These are phyloP conservation scores for Ascochyta koolunga DNA, from an alignment of 2,329 filamentous ascomycete genomes.

Conservation along the genomic window DNA sequence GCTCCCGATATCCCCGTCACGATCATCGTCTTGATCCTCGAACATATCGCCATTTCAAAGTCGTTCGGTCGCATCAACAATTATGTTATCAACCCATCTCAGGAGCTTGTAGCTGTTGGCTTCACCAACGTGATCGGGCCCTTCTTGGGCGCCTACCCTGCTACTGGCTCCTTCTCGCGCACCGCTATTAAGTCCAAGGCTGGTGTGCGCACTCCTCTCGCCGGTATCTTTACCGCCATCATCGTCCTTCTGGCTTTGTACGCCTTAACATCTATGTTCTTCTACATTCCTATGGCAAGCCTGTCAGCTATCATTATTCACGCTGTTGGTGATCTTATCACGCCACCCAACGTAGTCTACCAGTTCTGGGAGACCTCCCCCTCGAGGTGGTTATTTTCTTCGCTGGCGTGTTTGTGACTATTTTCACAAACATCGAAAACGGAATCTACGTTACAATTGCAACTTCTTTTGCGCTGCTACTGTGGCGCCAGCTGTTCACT, in stretches of 20 bases:
- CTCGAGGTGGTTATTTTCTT: conserved; percentile 94
- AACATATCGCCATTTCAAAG: conserved; percentile 97
- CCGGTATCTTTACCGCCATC: conserved; percentile 83
- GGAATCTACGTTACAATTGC: conserved; percentile 88
- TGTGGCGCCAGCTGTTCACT: conserved; percentile 84
- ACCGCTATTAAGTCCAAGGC: conserved; percentile 98
- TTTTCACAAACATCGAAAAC: conserved; percentile 88
- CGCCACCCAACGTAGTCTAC: conserved; percentile 88
- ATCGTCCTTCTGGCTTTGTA: conserved; percentile 92
- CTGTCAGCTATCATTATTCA: conserved; percentile 94
- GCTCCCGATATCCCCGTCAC: conserved; percentile 77
- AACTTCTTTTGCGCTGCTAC: conserved; percentile 75
- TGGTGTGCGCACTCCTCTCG: conserved; percentile 88
- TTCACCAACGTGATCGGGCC: conserved; percentile 88
- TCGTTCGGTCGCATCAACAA: conserved; percentile 96
- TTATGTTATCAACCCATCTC: conserved; percentile 95
- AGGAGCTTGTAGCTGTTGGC: conserved; percentile 94
- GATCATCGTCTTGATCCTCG: conserved; percentile 90
- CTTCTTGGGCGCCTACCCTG: conserved; percentile 88
- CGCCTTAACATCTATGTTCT: conserved; percentile 86
- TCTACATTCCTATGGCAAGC: conserved; percentile 84
- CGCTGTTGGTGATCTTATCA: conserved; percentile 91
- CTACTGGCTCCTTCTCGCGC: conserved; percentile 93
- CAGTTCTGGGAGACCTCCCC: conserved; percentile 96
- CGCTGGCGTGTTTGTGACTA: conserved; percentile 80